Conservation (phyloP, 495 filamentous ascomycete species). For the Astrothelium macrocarpum region DNA sequence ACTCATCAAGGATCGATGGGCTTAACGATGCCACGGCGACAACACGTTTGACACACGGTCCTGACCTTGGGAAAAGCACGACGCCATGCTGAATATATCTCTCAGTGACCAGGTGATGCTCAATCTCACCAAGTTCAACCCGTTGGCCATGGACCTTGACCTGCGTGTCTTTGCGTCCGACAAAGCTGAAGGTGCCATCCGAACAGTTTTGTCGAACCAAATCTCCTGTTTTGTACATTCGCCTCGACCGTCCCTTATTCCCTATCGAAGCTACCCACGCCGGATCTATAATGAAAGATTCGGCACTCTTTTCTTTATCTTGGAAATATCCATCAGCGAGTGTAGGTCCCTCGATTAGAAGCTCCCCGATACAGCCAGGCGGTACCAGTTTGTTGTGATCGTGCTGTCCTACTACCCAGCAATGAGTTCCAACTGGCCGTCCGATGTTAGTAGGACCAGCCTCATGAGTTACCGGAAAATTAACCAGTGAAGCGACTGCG, state of each 20-base stretch:
- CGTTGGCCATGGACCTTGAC: slow-evolving; percentile 26
- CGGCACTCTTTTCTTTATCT: slow-evolving; percentile 26
- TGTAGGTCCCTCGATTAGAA: slow-evolving; percentile 32
- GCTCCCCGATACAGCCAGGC: slow-evolving; percentile 34
- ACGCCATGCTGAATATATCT: slow-evolving; percentile 38
- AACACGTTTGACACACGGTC: slow-evolving; percentile 37
- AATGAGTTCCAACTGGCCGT: slow-evolving; percentile 17
- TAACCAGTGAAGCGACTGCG: slow-evolving; percentile 14
- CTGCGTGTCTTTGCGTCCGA: slow-evolving; percentile 19
- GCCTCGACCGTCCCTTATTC: slow-evolving; percentile 2
- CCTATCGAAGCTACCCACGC: slow-evolving; percentile 10
- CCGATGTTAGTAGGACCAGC: slow-evolving; percentile 22
- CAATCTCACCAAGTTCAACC: slow-evolving; percentile 23
- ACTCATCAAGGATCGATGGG: slow-evolving; percentile 60
- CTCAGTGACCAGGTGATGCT: slow-evolving; percentile 40
- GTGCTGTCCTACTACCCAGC: slow-evolving; percentile 33
- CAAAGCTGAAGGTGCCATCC: slow-evolving; percentile 14
- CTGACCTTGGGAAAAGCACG: slow-evolving; percentile 51
- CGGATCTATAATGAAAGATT: slow-evolving; percentile 26
- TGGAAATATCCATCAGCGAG: slow-evolving; percentile 33
- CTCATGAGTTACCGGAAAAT: slow-evolving; percentile 9
- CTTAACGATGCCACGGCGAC: slow-evolving; percentile 48
- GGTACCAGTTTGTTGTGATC: slow-evolving; percentile 29
- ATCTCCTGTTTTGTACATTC: slow-evolving; percentile 22
- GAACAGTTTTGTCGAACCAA: slow-evolving; percentile 10